These are phyloP conservation scores for Boletus smithii DNA, from an alignment of 1,284 basidiomycete genomes.

Conservation along the genomic window DNA sequence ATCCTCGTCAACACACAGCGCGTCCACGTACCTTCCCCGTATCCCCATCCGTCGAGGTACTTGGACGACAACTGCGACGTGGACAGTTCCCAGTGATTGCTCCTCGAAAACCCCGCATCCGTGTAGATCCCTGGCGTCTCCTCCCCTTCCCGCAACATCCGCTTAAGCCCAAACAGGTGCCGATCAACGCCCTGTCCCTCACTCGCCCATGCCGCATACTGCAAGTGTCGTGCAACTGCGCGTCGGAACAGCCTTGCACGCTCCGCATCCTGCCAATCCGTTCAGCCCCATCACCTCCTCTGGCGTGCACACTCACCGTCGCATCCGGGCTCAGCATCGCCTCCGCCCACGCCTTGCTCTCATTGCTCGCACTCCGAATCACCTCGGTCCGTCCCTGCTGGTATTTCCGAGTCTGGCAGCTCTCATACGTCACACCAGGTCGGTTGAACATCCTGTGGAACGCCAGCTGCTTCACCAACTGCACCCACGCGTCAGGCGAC, in stretches of 20 bases:
- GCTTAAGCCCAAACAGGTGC: conserved; percentile 93
- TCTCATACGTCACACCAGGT: conserved; percentile 89
- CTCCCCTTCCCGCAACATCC: conserved; percentile 76
- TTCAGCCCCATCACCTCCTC: conserved; percentile 2
- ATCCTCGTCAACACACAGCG: neutral
- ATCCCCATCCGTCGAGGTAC: conserved; percentile 94
- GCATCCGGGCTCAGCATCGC: conserved; percentile 73
- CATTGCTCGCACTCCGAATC: conserved; percentile 80
- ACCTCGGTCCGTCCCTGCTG: conserved; percentile 92
- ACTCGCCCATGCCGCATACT: conserved; percentile 88
- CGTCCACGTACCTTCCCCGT: conserved; percentile 78
- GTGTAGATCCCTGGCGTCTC: conserved; percentile 74
- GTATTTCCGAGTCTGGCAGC: conserved; percentile 92
- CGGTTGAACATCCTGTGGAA: conserved; percentile 84
- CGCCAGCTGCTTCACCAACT: conserved; percentile 94
- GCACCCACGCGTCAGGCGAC: conserved; percentile 93
- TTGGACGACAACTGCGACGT: conserved; percentile 85
- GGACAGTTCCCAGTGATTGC: conserved; percentile 88
- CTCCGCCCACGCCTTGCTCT: conserved; percentile 84
- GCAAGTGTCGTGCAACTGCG: conserved; percentile 80
- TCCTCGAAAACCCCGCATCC: conserved; percentile 71
- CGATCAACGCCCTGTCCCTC: conserved; percentile 95
- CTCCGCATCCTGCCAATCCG: conserved; percentile 47
- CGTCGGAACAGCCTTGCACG: conserved; percentile 72
- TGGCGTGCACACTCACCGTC: conserved; percentile 41